These are phyloP conservation scores for Quaeritorhiza haematococci DNA, from an alignment of 371 early-diverging fungal species.

Conservation along the genomic window DNA sequence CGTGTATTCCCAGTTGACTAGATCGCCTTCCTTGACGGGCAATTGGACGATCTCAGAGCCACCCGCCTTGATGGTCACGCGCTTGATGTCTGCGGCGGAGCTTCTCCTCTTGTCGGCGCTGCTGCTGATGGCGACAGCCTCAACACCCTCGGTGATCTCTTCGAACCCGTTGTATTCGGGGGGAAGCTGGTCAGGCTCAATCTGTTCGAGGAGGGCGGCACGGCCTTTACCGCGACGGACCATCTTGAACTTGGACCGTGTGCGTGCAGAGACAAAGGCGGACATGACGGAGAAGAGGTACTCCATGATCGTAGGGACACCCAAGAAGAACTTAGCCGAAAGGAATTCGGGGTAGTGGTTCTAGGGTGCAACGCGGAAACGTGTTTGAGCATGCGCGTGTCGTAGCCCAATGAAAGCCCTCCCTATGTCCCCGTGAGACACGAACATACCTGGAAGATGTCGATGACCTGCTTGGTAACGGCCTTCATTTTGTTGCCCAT, in stretches of 20 bases:
- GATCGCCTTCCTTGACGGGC: neutral
- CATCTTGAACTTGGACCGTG: constrained; percentile 17
- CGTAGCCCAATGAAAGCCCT: neutral
- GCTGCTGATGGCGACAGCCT: neutral
- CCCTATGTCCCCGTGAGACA: neutral
- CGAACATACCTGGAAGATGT: constrained; percentile 10
- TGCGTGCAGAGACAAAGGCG: constrained; percentile 9
- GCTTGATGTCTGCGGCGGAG: neutral
- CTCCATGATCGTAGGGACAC: constrained; percentile 17
- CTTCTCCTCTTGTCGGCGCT: neutral
- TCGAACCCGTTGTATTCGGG: constrained; percentile 8
- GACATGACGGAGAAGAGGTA: constrained; percentile 12
- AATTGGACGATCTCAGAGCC: neutral
- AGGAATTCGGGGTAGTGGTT: constrained; percentile 29
- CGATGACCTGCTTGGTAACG: constrained; percentile 17
- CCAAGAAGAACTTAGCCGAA: constrained; percentile 18
- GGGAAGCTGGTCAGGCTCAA: constrained; percentile 7
- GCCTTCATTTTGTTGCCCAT: constrained; percentile 15
- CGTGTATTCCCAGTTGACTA: neutral
- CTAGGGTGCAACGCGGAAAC: no score
- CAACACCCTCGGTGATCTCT: neutral
- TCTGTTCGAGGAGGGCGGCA: constrained; percentile 8
- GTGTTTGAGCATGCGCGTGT: no score
- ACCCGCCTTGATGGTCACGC: neutral
- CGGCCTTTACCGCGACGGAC: neutral